phyloP scores from a whole-genome alignment of 148 eudicot species.

The Pharnaceum exiguum region DNA sequence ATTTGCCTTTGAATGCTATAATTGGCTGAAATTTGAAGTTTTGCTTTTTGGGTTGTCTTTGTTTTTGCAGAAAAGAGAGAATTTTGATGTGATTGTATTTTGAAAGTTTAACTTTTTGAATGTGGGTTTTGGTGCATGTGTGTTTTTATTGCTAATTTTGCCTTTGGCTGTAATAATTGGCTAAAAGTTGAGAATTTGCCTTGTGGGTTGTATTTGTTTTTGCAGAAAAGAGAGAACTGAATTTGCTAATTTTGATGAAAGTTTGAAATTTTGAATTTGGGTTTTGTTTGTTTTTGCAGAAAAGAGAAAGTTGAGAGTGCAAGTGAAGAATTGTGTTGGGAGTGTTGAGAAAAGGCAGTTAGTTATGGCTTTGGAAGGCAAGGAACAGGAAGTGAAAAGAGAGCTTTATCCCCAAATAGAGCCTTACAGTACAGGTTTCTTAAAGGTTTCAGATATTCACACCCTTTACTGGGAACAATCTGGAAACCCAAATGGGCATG shows the following conservation, averaged over 20 bases:
- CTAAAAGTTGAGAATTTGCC: background rate
- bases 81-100: background rate
- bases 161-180: background rate
- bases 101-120: too few species aligned
- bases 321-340: slow-evolving; percentile 24
- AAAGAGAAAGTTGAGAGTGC: slow-evolving; percentile 26
- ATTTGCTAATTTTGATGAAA: background rate
- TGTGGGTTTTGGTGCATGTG: background rate
- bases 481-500: slow-evolving; percentile 89
- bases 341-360: slow-evolving; percentile 31
- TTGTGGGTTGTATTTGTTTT: background rate
- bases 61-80: background rate
- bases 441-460: slow-evolving; percentile 92
- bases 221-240: background rate
- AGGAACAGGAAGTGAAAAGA: slow-evolving; percentile 37
- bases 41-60: background rate
- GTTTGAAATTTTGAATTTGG: background rate
- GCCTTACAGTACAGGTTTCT: slow-evolving; percentile 64
- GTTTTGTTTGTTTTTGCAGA: slow-evolving; percentile 32
- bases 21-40: background rate
- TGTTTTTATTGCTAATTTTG: too few species aligned
- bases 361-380: slow-evolving; percentile 46
- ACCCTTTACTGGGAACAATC: slow-evolving; percentile 92
- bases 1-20: too few species aligned
- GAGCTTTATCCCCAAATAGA: slow-evolving; percentile 66